Conservation (phyloP, 2,329 filamentous ascomycete species). For the Ascochyta fabae region DNA sequence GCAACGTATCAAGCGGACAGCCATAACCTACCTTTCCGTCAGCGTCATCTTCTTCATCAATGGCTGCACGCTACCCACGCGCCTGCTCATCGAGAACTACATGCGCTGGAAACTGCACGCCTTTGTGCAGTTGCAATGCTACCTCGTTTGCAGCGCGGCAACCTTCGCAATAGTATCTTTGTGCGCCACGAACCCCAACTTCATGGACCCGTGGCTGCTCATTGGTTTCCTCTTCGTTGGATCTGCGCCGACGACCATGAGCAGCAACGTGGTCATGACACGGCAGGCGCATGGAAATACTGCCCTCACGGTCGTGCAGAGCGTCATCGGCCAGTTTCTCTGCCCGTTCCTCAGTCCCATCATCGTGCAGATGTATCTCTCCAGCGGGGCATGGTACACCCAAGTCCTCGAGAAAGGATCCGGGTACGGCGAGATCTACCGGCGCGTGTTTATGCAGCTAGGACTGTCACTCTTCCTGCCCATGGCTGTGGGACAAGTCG, state of each 20-base stretch:
- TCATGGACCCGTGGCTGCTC: slow-evolving; percentile 69
- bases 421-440: slow-evolving; percentile 68
- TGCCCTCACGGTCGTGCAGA: slow-evolving; percentile 62
- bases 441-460: slow-evolving; percentile 70
- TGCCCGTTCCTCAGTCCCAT: slow-evolving; percentile 72
- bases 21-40: slow-evolving; percentile 71
- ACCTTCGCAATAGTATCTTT: slow-evolving; percentile 64
- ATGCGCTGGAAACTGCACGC: slow-evolving; percentile 72
- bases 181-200: slow-evolving; percentile 55
- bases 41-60: slow-evolving; percentile 74
- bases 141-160: slow-evolving; percentile 69
- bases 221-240: slow-evolving; percentile 71
- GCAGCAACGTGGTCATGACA: slow-evolving; percentile 78
- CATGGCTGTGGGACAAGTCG: slow-evolving; percentile 65
- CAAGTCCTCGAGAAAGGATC: slow-evolving; percentile 60
- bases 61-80: slow-evolving; percentile 70
- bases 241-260: slow-evolving; percentile 75
- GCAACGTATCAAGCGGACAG: slow-evolving; percentile 56
- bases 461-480: slow-evolving; percentile 72
- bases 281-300: slow-evolving; percentile 69
- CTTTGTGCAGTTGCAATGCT: slow-evolving; percentile 71
- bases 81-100: slow-evolving; percentile 66
- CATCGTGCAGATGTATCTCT: slow-evolving; percentile 67
- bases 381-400: slow-evolving; percentile 60
- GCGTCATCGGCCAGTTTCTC: slow-evolving; percentile 72